These are phyloP conservation scores for Pseudogymnoascus sp. DNA, from an alignment of 2,329 filamentous ascomycete species.

Conservation along the genomic window DNA sequence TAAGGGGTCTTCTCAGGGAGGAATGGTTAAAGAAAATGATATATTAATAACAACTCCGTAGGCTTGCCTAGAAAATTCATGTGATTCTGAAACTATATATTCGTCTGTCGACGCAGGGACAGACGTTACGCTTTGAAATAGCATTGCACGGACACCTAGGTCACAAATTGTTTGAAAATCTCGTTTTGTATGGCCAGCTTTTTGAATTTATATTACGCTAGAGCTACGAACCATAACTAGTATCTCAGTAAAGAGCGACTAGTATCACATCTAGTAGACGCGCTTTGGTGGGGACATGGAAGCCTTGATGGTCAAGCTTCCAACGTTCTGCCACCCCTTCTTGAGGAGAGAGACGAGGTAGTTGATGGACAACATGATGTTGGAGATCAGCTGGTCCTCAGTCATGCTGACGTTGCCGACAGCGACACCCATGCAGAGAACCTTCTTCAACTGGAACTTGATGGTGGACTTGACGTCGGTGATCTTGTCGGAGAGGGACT, in stretches of 20 bases:
- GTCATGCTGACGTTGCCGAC: constrained; percentile 98
- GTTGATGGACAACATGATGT: constrained; percentile 99
- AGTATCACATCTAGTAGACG: constrained; percentile 66
- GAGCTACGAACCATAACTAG: constrained; percentile 19
- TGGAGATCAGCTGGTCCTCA: constrained; percentile 89
- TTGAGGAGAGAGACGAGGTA: constrained; percentile 98
- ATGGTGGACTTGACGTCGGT: constrained; percentile 99
- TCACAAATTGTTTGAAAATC: constrained; percentile 17
- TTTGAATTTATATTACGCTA: constrained; percentile 8
- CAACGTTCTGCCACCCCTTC: constrained; percentile 99
- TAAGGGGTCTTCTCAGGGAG: too few relatives aligned
- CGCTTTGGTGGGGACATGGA: constrained; percentile 98
- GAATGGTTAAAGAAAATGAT: too few relatives aligned
- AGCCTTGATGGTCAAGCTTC: constrained; percentile 99
- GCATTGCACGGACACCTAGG: background rate
- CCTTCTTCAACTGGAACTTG: constrained; percentile 99
- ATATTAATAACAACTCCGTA: too few relatives aligned
- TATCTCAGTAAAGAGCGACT: constrained; percentile 19
- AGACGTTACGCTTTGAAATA: background rate
- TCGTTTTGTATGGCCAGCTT: background rate
- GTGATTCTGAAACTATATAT: too few relatives aligned
- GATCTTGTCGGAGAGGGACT: constrained; percentile 92
- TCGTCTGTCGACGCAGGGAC: too few relatives aligned
- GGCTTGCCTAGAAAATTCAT: too few relatives aligned
- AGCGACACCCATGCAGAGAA: constrained; percentile 98